Evolutionary conservation across 2,329 filamentous ascomycete species (phyloP).

Genomic region (Fusarium anthophilum): DNA sequence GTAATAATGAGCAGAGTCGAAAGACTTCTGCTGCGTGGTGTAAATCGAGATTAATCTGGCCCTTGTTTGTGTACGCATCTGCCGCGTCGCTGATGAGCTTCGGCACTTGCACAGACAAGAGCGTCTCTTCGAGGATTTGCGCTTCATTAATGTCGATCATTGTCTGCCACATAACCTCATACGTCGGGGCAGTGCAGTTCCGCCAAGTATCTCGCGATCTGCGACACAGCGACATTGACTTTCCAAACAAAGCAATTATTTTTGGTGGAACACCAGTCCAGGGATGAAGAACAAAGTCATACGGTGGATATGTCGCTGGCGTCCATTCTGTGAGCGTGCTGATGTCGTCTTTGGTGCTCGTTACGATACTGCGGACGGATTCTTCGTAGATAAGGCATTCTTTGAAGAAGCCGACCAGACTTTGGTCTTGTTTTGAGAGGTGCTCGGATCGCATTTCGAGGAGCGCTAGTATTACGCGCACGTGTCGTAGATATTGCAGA

Average conservation of each 20-base stretch:
- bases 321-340: conserved; percentile 31
- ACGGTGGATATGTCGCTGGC: not conserved
- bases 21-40: conserved; percentile 50
- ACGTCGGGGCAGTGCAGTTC: conserved; percentile 27
- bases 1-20: conserved; percentile 49
- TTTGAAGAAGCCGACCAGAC: conserved; percentile 30
- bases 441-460: conserved; percentile 26
- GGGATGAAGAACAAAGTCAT: conserved; percentile 29
- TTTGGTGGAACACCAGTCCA: conserved; percentile 34
- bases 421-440: conserved; percentile 17
- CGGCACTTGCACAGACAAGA: conserved; percentile 27
- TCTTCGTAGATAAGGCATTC: conserved; percentile 35
- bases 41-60: conserved; percentile 37
- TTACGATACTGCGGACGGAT: conserved; percentile 31
- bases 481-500: conserved; percentile 30
- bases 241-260: conserved; percentile 32
- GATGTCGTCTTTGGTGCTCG: conserved; percentile 30
- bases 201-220: conserved; percentile 32
- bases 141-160: conserved; percentile 34
- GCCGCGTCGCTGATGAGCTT: conserved; percentile 1
- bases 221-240: conserved; percentile 34
- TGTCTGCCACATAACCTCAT: conserved; percentile 33
- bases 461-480: conserved; percentile 26
- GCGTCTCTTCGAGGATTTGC: conserved; percentile 27
- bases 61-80: not conserved